Evolutionary conservation across 1,139 yeast species (phyloP).

Genomic region (Scheffersomyces quercinus): DNA sequence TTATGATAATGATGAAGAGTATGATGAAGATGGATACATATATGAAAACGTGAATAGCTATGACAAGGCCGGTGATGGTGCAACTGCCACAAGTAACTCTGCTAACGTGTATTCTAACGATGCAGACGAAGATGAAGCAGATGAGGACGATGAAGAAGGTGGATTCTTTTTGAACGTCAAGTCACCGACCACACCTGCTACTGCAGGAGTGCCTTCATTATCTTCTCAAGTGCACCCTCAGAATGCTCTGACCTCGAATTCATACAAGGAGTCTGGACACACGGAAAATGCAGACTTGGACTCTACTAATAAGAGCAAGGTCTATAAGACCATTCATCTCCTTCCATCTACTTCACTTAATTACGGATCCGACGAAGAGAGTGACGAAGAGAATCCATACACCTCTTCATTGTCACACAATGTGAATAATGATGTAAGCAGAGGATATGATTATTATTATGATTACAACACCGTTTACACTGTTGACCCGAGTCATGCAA

Average conservation of each 20-base stretch:
- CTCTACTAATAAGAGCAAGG: conserved; percentile 22
- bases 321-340: conserved; percentile 61
- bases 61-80: conserved; percentile 3
- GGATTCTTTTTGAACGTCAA: conserved; percentile 66
- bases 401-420: conserved; percentile 74
- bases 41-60: conserved; percentile 2
- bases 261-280: conserved; percentile 10
- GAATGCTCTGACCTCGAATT: neutral
- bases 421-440: conserved; percentile 58
- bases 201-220: conserved; percentile 17
- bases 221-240: conserved; percentile 1
- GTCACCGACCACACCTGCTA: conserved; percentile 36
- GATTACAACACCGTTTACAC: conserved; percentile 85
- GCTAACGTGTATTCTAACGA: conserved; percentile 2
- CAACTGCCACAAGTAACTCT: neutral
- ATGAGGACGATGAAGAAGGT: conserved; percentile 62
- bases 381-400: conserved; percentile 55
- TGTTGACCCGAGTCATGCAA: conserved; percentile 52
- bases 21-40: conserved; percentile 15
- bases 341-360: conserved; percentile 83
- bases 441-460: conserved; percentile 83
- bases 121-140: conserved; percentile 38
- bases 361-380: conserved; percentile 72
- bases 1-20: conserved; percentile 20
- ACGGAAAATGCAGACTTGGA: conserved; percentile 29